Conservation (phyloP, 2,329 filamentous ascomycete genomes). For the Chaetomium strumarium region DNA sequence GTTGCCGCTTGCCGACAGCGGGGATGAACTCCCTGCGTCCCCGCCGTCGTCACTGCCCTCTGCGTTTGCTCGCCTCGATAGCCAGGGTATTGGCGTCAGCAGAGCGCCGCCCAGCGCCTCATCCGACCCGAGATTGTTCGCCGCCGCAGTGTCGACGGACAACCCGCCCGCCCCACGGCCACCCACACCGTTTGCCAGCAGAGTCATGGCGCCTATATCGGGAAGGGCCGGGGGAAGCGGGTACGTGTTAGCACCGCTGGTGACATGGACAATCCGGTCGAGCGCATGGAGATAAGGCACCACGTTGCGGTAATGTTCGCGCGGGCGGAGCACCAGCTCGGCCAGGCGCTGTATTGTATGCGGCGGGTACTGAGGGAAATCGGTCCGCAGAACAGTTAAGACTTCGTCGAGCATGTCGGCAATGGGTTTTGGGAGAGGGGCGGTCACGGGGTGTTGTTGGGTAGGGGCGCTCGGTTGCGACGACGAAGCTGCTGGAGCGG, state of each 20-base stretch:
- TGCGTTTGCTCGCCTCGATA: conserved; percentile 41
- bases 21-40: conserved; percentile 20
- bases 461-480: not conserved
- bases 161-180: conserved; percentile 29
- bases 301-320: conserved; percentile 72
- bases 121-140: conserved; percentile 64
- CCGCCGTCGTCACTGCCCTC: conserved; percentile 21
- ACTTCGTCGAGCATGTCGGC: conserved; percentile 57
- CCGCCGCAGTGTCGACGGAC: conserved; percentile 31
- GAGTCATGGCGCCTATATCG: conserved; percentile 49
- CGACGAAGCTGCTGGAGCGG: conserved; percentile 25
- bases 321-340: conserved; percentile 75
- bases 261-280: conserved; percentile 85
- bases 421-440: conserved; percentile 58
- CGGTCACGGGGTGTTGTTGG: conserved; percentile 24
- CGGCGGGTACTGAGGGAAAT: conserved; percentile 71
- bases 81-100: conserved; percentile 90
- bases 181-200: conserved; percentile 57
- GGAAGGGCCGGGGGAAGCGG: conserved; percentile 67
- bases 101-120: conserved; percentile 86
- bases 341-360: conserved; percentile 90
- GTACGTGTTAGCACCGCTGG: conserved; percentile 72
- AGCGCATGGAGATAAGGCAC: conserved; percentile 84
- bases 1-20: conserved; percentile 14
- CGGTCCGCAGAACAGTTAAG: conserved; percentile 52